These are phyloP conservation scores for Pythium guiyangense DNA, from an alignment of 352 stramenopile genomes.

Conservation along the genomic window DNA sequence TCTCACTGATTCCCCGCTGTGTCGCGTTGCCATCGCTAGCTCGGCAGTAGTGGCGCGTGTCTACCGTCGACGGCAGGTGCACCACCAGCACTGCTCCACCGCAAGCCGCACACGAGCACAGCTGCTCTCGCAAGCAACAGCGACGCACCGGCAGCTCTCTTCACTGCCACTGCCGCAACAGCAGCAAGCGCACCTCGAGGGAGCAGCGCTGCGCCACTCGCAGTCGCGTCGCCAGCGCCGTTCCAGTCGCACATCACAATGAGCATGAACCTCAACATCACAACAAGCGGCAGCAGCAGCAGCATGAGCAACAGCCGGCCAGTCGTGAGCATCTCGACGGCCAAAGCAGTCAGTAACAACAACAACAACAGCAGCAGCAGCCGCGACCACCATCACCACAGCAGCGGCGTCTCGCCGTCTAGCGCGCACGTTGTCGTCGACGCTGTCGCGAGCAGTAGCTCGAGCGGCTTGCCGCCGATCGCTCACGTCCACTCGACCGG, in stretches of 20 bases:
- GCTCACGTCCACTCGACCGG: not conserved
- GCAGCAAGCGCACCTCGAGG: not conserved
- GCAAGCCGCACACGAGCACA: too few relatives aligned
- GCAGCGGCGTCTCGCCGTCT: constrained; percentile 2
- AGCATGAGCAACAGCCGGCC: constrained; percentile 15
- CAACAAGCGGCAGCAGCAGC: constrained; percentile 7
- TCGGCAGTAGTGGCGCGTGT: too few relatives aligned
- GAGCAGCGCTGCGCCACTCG: not conserved
- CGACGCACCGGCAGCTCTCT: too few relatives aligned
- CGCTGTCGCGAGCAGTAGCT: not conserved
- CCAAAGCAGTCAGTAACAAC: constrained; percentile 1
- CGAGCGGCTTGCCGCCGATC: not conserved
- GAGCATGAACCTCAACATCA: constrained; percentile 22
- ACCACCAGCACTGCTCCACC: too few relatives aligned
- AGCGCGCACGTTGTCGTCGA: not conserved
- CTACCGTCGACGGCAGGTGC: too few relatives aligned
- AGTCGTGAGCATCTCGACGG: constrained; percentile 11
- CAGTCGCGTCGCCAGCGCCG: constrained; percentile 1
- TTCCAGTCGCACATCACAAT: constrained; percentile 19
- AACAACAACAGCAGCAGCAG: too few relatives aligned
- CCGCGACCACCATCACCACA: constrained; percentile 4
- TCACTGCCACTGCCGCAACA: too few relatives aligned
- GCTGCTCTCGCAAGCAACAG: too few relatives aligned
- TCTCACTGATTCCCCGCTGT: too few relatives aligned
- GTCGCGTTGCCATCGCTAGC: too few relatives aligned